Evolutionary conservation across 1,284 basidiomycete species (phyloP).

Genomic region (Psilocybe mexicana): DNA sequence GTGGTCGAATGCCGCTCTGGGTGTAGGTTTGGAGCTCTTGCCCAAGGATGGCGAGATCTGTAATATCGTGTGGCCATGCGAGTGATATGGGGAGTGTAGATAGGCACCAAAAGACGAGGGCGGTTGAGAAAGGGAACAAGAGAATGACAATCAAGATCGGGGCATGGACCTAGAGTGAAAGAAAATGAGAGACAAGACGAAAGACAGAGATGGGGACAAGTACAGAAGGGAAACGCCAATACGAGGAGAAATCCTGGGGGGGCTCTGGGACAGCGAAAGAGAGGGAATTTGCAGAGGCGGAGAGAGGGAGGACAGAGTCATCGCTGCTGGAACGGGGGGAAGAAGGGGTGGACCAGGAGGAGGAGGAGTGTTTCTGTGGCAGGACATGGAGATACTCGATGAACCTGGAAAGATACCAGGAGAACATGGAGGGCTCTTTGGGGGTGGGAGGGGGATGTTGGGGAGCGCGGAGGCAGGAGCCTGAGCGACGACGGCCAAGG

Average conservation of each 20-base stretch:
- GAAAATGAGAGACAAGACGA: constrained; percentile 16
- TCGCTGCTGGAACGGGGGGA: constrained; percentile 53
- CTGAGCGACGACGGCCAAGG: constrained; percentile 51
- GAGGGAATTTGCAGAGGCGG: constrained; percentile 54
- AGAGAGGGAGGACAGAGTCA: constrained; percentile 69
- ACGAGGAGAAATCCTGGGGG: constrained; percentile 26
- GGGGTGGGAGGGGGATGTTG: constrained; percentile 1
- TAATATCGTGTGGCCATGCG: constrained; percentile 71
- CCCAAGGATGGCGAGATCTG: constrained; percentile 73
- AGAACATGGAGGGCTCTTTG: constrained; percentile 45
- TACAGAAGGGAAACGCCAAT: constrained; percentile 53
- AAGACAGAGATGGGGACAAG: constrained; percentile 27
- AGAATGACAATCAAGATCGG: constrained; percentile 68
- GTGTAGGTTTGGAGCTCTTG: constrained; percentile 76
- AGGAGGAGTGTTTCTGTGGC: constrained; percentile 35
- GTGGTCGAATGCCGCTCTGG: constrained; percentile 60
- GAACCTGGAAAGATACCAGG: constrained; percentile 49
- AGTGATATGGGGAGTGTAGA: constrained; percentile 69
- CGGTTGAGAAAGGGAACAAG: constrained; percentile 63
- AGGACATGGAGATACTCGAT: constrained; percentile 50
- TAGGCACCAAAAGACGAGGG: constrained; percentile 41
- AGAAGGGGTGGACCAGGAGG: constrained; percentile 45
- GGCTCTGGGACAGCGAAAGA: constrained; percentile 42
- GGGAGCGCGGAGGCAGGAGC: constrained; percentile 31
- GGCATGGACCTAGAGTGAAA: constrained; percentile 49